Percentiles rank a stretch among this genome's conserved stretches.
Evolutionary conservation across 1,284 basidiomycete genomes (phyloP).

Genomic region (Cerrena zonata): DNA sequence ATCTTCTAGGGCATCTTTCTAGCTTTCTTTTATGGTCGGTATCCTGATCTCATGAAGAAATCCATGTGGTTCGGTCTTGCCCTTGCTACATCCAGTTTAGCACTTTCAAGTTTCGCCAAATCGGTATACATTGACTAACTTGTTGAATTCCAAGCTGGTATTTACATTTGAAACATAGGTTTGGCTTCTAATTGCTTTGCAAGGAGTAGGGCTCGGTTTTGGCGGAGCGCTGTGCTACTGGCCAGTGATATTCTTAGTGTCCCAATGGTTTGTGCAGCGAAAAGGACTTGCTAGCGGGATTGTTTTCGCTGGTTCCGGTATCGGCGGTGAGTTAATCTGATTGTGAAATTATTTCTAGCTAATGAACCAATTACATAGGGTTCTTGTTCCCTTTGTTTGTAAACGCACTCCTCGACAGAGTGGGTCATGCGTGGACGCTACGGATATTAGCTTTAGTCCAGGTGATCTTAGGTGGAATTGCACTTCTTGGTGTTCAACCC

Average conservation of each 20-base stretch:
- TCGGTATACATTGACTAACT: conserved; percentile 7
- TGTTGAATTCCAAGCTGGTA: not conserved
- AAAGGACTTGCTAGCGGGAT: conserved; percentile 38
- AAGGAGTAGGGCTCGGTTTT: conserved; percentile 23
- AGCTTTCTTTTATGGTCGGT: conserved; percentile 21
- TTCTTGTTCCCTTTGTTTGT: conserved; percentile 6
- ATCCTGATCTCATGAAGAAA: conserved; percentile 20
- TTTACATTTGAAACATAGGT: conserved; percentile 14
- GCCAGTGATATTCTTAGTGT: conserved; percentile 32
- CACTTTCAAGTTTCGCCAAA: conserved; percentile 24
- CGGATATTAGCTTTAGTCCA: conserved; percentile 1
- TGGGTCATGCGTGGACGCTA: conserved; percentile 1
- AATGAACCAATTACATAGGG: not conserved
- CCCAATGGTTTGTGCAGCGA: conserved; percentile 39
- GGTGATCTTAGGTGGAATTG: conserved; percentile 1
- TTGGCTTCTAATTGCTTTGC: conserved; percentile 24
- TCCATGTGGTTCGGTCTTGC: conserved; percentile 21
- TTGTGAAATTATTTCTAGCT: not conserved
- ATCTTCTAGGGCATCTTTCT: conserved; percentile 19
- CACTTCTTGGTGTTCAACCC: not conserved
- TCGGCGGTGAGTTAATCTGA: not conserved
- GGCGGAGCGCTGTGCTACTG: conserved; percentile 29
- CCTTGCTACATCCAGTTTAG: conserved; percentile 17
- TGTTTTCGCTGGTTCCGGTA: conserved; percentile 32
- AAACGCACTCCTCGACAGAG: conserved; percentile 1